phyloP scores from a whole-genome alignment of 2,329 filamentous ascomycete species.

The Dothiorella sarmentorum region DNA sequence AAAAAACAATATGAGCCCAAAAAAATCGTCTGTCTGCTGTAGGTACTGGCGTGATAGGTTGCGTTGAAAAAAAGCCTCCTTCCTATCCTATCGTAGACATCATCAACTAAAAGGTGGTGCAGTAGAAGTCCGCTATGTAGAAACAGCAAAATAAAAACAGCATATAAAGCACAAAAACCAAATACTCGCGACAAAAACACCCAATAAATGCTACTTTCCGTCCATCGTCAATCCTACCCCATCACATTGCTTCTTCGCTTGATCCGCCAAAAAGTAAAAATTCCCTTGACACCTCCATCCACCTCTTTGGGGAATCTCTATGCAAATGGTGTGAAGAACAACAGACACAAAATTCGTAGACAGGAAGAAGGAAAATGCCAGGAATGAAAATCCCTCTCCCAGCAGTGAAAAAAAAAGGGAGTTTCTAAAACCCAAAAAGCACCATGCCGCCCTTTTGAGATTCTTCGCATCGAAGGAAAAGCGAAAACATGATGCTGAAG shows the following conservation, averaged over 20 bases:
- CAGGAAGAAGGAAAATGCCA: background rate
- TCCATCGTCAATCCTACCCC: background rate
- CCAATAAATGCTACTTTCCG: slow-evolving; percentile 13
- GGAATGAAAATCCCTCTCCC: slow-evolving; percentile 3
- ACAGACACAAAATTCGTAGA: background rate
- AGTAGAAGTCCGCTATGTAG: slow-evolving; percentile 14
- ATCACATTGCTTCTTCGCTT: background rate
- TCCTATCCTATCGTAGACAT: slow-evolving; percentile 16
- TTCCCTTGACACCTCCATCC: slow-evolving; percentile 4
- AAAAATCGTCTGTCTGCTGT: slow-evolving; percentile 7
- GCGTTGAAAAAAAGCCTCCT: slow-evolving; percentile 13
- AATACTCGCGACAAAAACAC: slow-evolving; percentile 7
- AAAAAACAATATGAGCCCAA: background rate
- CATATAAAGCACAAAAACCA: slow-evolving; percentile 1
- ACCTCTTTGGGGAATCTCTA: slow-evolving; percentile 16
- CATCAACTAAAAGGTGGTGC: slow-evolving; percentile 14
- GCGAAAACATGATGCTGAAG: slow-evolving; percentile 3
- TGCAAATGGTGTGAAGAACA: slow-evolving; percentile 8
- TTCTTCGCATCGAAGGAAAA: slow-evolving; percentile 5
- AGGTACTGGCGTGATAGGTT: slow-evolving; percentile 12
- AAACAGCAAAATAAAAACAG: background rate
- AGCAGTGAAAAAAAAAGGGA: background rate
- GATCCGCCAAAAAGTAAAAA: background rate
- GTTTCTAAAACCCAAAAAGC: slow-evolving; percentile 8
- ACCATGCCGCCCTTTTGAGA: slow-evolving; percentile 12